A percentile compares a stretch with the other conserved stretches of the same genome.
phyloP scores from a whole-genome alignment of 352 stramenopile genomes.

The Globisporangium solare region DNA sequence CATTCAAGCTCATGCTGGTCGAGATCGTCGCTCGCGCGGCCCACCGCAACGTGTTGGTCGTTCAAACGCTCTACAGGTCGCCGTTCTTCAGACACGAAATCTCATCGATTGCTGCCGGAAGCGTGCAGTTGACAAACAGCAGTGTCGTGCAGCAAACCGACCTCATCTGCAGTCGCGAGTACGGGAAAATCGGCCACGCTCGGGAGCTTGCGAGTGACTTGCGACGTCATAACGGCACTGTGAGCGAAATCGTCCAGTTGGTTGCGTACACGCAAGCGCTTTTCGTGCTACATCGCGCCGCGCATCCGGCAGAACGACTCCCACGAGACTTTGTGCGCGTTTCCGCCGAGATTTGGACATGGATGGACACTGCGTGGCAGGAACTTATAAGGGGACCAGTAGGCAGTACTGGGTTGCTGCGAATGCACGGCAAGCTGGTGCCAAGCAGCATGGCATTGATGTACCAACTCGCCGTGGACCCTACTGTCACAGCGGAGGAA shows the following conservation, averaged over 20 bases:
- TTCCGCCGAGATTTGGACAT: constrained; percentile 22
- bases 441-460: constrained; percentile 12
- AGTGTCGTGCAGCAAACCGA: constrained; percentile 19
- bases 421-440: constrained; percentile 14
- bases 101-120: neutral
- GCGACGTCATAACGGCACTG: constrained; percentile 29
- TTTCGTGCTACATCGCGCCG: constrained; percentile 15
- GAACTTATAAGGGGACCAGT: constrained; percentile 1
- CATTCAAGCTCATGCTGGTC: constrained; percentile 28
- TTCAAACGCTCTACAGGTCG: constrained; percentile 18
- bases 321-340: constrained; percentile 13
- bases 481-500: constrained; percentile 14
- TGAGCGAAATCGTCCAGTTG: constrained; percentile 26
- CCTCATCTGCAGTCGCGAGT: constrained; percentile 23
- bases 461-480: constrained; percentile 13
- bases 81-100: constrained; percentile 21
- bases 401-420: neutral
- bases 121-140: neutral
- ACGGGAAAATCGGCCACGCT: constrained; percentile 26
- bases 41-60: constrained; percentile 17
- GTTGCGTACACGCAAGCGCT: constrained; percentile 25
- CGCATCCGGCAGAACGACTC: neutral
- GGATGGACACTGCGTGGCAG: constrained; percentile 20
- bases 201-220: constrained; percentile 32
- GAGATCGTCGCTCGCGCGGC: constrained; percentile 22